Percentiles rank a stretch among this genome's conserved stretches.
Evolutionary conservation across 176 grass and related monocot species (phyloP).

Genomic region (Oryza coarctata): DNA sequence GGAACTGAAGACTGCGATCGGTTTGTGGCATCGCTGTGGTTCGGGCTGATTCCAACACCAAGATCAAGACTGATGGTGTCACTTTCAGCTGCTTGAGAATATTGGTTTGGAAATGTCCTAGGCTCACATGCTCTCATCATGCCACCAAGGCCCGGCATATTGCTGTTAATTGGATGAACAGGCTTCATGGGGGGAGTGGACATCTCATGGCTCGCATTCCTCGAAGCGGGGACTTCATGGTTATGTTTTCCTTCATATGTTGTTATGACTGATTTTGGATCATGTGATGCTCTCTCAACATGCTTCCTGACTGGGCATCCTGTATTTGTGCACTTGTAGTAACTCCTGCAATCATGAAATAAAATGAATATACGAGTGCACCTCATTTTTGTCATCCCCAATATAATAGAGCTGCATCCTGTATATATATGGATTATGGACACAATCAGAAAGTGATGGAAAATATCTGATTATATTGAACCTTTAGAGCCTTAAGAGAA

Average conservation of each 20-base stretch:
- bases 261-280: conserved; percentile 98
- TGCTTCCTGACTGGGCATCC: conserved; percentile 97
- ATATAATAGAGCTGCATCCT: neutral
- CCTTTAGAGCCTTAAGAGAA: neutral
- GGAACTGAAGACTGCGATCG: conserved; percentile 34
- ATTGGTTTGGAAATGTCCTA: conserved; percentile 51
- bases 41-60: conserved; percentile 84
- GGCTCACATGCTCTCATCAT: conserved; percentile 69
- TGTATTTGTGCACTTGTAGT: conserved; percentile 94
- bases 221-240: conserved; percentile 92
- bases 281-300: conserved; percentile 98
- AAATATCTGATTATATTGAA: neutral
- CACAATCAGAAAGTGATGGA: neutral
- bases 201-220: conserved; percentile 62
- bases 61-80: conserved; percentile 84
- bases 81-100: conserved; percentile 52
- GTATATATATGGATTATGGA: neutral
- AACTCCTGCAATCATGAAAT: conserved; percentile 69
- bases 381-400: neutral
- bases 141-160: conserved; percentile 42
- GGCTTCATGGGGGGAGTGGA: conserved; percentile 42
- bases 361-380: neutral
- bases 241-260: conserved; percentile 99
- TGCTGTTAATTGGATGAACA: conserved; percentile 43
- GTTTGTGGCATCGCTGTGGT: conserved; percentile 54